A percentile compares a stretch with the other conserved stretches of the same genome.
phyloP scores from a whole-genome alignment of 1,139 yeast species.

The Diutina mesorugosa region DNA sequence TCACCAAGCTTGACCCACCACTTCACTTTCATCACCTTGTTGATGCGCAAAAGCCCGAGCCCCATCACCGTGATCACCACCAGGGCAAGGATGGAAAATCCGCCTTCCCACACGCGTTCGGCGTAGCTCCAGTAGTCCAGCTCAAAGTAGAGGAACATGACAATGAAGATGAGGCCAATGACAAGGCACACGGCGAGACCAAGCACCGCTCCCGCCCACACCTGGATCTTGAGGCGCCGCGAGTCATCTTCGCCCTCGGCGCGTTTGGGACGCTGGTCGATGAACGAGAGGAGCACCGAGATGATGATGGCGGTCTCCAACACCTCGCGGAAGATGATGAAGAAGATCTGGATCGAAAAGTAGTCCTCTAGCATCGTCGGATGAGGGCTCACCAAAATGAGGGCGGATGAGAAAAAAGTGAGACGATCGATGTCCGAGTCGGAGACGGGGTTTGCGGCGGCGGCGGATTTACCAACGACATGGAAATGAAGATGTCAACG shows the following conservation, averaged over 20 bases:
- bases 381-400: no score
- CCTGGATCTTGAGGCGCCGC: constrained; percentile 42
- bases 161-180: constrained; percentile 65
- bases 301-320: constrained; percentile 33
- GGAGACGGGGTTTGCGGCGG: neutral
- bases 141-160: constrained; percentile 65
- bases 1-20: constrained; percentile 43
- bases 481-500: neutral
- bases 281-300: constrained; percentile 29
- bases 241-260: neutral
- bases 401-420: neutral
- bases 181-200: constrained; percentile 67
- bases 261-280: constrained; percentile 5
- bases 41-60: constrained; percentile 68
- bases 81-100: constrained; percentile 71
- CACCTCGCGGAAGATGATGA: constrained; percentile 32
- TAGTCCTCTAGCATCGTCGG: constrained; percentile 25
- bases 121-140: constrained; percentile 20
- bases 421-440: neutral
- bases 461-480: neutral
- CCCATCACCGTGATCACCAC: constrained; percentile 84
- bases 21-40: constrained; percentile 69
- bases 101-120: constrained; percentile 87
- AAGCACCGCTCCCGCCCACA: constrained; percentile 69
- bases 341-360: constrained; percentile 39